These are phyloP conservation scores for Calonectria montana DNA, from an alignment of 2,329 filamentous ascomycete species.

Conservation along the genomic window DNA sequence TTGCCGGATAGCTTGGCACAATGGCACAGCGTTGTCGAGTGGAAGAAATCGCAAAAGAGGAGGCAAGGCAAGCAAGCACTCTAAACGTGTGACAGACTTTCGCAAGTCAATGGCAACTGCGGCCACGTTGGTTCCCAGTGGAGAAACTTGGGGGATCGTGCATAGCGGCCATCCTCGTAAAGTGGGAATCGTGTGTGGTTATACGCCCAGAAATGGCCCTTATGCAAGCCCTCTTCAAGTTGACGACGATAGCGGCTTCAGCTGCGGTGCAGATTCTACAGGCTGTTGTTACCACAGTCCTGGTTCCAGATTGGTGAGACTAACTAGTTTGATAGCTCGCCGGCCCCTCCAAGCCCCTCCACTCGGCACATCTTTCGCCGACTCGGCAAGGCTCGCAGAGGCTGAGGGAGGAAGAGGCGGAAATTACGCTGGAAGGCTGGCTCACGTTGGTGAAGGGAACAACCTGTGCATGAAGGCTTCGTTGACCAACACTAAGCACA, in stretches of 20 bases:
- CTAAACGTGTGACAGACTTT: neutral
- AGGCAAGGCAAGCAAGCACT: neutral
- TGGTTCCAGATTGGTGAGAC: slow-evolving; percentile 6
- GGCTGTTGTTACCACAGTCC: neutral
- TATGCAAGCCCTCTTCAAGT: slow-evolving; percentile 1
- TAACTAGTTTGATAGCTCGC: neutral
- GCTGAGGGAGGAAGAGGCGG: neutral
- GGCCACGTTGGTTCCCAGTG: slow-evolving; percentile 1
- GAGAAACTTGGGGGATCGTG: neutral
- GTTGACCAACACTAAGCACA: neutral
- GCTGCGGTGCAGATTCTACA: neutral
- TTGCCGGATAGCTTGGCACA: neutral
- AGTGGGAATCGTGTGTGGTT: neutral
- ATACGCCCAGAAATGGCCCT: slow-evolving; percentile 1
- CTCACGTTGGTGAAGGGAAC: neutral
- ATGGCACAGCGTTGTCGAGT: neutral
- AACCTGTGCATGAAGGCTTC: neutral
- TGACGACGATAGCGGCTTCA: neutral
- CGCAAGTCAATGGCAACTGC: neutral
- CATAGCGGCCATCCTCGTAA: neutral
- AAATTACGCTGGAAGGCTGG: neutral
- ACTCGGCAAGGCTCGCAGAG: neutral
- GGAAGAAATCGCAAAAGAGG: neutral
- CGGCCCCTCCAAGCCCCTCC: neutral
- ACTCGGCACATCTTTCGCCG: neutral